Evolutionary conservation across 352 stramenopile genomes (phyloP).

Genomic region (Discostella stelligera): DNA sequence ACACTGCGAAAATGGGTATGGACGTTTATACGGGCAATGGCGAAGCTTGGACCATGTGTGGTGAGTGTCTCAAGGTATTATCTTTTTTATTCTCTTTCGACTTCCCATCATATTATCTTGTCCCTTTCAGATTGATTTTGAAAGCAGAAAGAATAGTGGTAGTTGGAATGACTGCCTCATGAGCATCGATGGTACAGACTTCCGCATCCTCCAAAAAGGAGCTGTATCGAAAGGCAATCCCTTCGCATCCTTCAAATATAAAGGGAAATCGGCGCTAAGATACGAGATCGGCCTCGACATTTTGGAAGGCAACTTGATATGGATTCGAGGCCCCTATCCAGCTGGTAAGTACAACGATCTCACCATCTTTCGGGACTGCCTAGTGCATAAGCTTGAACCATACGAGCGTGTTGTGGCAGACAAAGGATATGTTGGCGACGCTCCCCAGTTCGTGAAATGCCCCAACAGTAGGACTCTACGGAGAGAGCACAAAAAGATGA

Average conservation of each 20-base stretch:
- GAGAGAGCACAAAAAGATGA: neutral
- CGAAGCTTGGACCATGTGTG: neutral
- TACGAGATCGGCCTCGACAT: slow-evolving; percentile 44
- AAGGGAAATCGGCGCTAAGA: slow-evolving; percentile 16
- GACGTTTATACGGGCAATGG: slow-evolving; percentile 19
- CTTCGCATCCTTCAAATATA: slow-evolving; percentile 37
- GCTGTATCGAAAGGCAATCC: neutral
- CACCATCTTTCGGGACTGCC: slow-evolving; percentile 23
- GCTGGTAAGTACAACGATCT: slow-evolving; percentile 30
- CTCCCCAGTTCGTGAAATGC: slow-evolving; percentile 16
- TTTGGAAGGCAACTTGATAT: slow-evolving; percentile 22
- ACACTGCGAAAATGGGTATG: slow-evolving; percentile 28
- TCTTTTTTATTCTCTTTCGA: too few species aligned
- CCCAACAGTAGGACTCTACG: neutral
- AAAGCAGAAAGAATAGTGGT: slow-evolving; percentile 12
- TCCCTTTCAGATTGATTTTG: slow-evolving; percentile 13
- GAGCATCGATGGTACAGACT: slow-evolving; percentile 42
- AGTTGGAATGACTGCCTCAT: slow-evolving; percentile 26
- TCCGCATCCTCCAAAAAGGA: slow-evolving; percentile 16
- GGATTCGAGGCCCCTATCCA: slow-evolving; percentile 28
- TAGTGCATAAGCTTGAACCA: slow-evolving; percentile 11
- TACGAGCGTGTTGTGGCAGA: slow-evolving; percentile 33
- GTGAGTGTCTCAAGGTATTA: slow-evolving; percentile 8
- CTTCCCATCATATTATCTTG: neutral
- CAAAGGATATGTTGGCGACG: slow-evolving; percentile 28